Evolutionary conservation across 371 early-diverging fungal species (phyloP), one percentile per base, ranked within the genome.

Genomic region (Lichtheimia corymbifera): DNA sequence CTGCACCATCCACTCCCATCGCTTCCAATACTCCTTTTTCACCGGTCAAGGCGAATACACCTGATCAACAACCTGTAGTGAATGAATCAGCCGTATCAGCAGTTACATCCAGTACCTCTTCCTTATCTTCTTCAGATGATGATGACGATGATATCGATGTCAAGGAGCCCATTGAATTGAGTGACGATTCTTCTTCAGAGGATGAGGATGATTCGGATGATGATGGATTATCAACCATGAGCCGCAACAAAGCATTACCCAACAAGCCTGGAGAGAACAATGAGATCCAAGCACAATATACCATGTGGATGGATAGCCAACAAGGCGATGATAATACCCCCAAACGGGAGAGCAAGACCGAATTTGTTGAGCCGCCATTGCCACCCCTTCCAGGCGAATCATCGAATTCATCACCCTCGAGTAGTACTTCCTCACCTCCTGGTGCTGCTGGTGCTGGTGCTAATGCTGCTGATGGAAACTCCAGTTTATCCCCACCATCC

Each of bases 291-390:
- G 57, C 68, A 28, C 73, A 76, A 27, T 76, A 76, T 63, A 66
- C 76, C 50, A 66, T 72, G 69, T 76, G 76, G 76, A 69, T 71
- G 62, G 73, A 68, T 58, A 76, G 68, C 27, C 76, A 76, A n/a
- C 58, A 61, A 55, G 43, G 25, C 1, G 50, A 40, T 43, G 55
- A 65, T 12, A 4, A 6, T 11, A 35, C 35, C 35, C 35, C 56
- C n/a, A 64, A 50, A 35, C 49, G 41, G 51, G 53, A 27, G 43
- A 51, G 63, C 55, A 44, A 58, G 30, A 51, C 27, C 17, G 27
- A 57, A 53, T 50, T 5, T 24, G 47, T 47, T 22, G 27, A 49
- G 51, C 30, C 51, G n/a, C 47, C 42, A 13, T 56, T 51, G 30
- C 55, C 53, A 22, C 40, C 47, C 22, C 44, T 17, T n/a, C 43